Base-by-base conservation (phyloP, 768 basidiomycete species). In the Boletus tomentosulus region DNA sequence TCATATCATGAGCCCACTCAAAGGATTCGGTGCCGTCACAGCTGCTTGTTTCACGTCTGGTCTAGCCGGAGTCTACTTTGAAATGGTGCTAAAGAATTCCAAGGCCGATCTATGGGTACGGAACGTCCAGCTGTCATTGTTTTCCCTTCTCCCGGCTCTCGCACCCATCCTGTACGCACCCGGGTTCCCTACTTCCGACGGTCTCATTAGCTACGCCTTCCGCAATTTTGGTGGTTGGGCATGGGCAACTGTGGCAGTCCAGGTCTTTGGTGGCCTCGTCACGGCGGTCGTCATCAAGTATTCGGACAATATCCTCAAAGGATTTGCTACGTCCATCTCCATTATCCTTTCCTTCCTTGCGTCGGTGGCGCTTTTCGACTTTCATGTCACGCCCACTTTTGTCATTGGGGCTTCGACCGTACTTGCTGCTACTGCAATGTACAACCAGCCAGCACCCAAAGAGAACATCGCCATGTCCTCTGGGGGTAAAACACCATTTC, bases 281-380 rank as follows among this genome's bases (percentile, higher is more conserved):
- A 98, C 96, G 4, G 96, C 97, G 1, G 70, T 98, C 30, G 97
- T 98, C 54, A 98, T 98, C 79, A 92, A 95, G 69, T 96, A 98
- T 66, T 89, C 90, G 52, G 92, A 94, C 71, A 98, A 97, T 68
- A 92, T 91, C 62, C 76, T 92, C 64, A 96, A 97, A 68, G 96
- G 96, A n/a, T 99, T 99, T 64, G 96, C 96, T 5, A 99, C 96
- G 2, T 88, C 85, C 57, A 79, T 98, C 41, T 89, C 89, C 57
- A 99, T 98, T 73, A 85, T 98, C 53, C 74, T 98, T 38, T 95
- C 93, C 48, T 99, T 96, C 83, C 81, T 96, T 55, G 92, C 94
- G 2, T 91, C 88, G 43, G 92, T 98, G 58, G 82, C 82, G 30
- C 80, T 98, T 43, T 99, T 99, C 75, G 81, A 91, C 65, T 97